Evolutionary conservation across 2,329 filamentous ascomycete genomes (phyloP).

Genomic region (Ceratocystis cacaofunesta): DNA sequence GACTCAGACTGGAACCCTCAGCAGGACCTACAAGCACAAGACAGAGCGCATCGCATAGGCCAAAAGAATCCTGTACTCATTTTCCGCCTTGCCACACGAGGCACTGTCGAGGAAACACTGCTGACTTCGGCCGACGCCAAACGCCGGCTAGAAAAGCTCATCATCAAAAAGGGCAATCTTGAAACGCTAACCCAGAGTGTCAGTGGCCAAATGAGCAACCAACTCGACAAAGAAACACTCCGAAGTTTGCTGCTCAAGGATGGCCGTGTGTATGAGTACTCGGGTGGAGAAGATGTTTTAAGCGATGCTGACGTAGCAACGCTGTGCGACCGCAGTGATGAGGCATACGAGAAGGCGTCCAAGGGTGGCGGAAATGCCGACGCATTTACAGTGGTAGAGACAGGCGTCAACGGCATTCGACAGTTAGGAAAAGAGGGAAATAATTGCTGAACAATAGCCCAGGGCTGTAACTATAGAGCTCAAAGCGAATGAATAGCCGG

Average conservation of each 20-base stretch:
- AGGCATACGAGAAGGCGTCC: constrained; percentile 55
- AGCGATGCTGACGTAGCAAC: constrained; percentile 59
- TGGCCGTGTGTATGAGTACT: constrained; percentile 48
- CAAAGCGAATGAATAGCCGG: neutral
- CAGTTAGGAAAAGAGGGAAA: neutral
- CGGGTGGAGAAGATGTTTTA: constrained; percentile 50
- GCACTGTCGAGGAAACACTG: constrained; percentile 78
- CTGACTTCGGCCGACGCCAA: constrained; percentile 84
- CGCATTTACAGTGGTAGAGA: constrained; percentile 66
- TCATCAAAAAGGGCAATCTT: constrained; percentile 88
- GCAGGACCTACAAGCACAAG: constrained; percentile 90
- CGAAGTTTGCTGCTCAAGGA: constrained; percentile 52
- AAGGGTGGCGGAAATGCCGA: constrained; percentile 60
- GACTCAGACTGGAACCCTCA: constrained; percentile 89
- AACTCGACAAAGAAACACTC: constrained; percentile 46
- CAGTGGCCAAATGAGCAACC: constrained; percentile 34
- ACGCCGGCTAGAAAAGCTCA: constrained; percentile 77
- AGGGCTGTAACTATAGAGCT: too few species aligned
- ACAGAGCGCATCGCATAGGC: constrained; percentile 86
- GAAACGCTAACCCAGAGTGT: constrained; percentile 51
- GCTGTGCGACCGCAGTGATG: constrained; percentile 59
- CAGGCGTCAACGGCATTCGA: constrained; percentile 39
- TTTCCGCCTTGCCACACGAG: constrained; percentile 83
- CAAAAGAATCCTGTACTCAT: constrained; percentile 86
- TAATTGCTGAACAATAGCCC: neutral